Percentiles rank a stretch among this genome's conserved stretches.
These are phyloP conservation scores for Gossypium sturtianum DNA, from an alignment of 345 rosid species.

Conservation along the genomic window DNA sequence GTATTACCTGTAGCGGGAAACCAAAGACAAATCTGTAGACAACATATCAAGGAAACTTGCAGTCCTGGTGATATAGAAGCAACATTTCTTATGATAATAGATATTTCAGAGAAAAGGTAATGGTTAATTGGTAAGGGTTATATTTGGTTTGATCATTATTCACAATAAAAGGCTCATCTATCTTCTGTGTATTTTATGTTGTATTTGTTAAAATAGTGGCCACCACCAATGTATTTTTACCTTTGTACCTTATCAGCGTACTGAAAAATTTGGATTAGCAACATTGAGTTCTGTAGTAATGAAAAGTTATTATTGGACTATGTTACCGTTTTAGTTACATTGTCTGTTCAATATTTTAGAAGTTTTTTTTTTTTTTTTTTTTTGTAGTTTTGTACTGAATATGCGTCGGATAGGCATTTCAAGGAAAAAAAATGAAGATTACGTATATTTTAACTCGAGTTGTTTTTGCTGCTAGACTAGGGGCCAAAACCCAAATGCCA, in stretches of 20 bases:
- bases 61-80: not conserved
- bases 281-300: not conserved
- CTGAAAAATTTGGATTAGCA: not conserved
- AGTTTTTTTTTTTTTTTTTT: too few species aligned
- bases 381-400: too few species aligned
- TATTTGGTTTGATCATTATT: not conserved
- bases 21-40: constrained; percentile 58
- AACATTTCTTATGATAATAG: not conserved
- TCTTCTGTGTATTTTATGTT: not conserved
- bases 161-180: not conserved
- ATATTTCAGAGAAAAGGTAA: not conserved
- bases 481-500: too few species aligned
- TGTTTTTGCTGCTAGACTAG: too few species aligned
- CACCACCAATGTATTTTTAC: not conserved
- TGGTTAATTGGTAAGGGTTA: not conserved
- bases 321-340: too few species aligned
- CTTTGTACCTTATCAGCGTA: not conserved
- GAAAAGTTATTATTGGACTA: not conserved
- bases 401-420: too few species aligned
- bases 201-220: not conserved
- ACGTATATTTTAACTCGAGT: too few species aligned
- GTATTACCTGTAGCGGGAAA: constrained; percentile 37
- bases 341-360: too few species aligned
- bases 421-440: too few species aligned
- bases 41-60: not conserved